phyloP scores from a whole-genome alignment of 345 rosid genomes.

The Passiflora organensis region DNA sequence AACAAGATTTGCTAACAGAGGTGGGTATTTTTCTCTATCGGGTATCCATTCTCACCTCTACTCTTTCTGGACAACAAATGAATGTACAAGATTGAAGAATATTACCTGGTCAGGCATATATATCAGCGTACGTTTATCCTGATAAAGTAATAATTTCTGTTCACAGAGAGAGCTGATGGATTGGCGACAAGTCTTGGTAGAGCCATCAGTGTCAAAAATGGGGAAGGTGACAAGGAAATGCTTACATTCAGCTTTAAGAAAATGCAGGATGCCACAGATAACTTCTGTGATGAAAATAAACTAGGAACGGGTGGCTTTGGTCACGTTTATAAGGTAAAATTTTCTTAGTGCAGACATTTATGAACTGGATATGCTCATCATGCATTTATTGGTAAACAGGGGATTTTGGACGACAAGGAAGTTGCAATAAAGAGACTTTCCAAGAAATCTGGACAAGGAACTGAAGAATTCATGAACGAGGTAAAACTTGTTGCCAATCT shows the following conservation, averaged over 20 bases:
- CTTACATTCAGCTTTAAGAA: neutral
- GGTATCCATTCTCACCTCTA: too few species aligned
- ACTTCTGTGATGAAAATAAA: neutral
- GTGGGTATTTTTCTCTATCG: neutral
- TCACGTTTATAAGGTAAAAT: neutral
- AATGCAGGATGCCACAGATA: neutral
- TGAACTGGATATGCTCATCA: neutral
- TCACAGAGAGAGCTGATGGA: neutral
- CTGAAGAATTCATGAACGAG: neutral
- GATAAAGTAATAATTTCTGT: neutral
- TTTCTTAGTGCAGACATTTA: too few species aligned
- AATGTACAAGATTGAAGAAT: neutral
- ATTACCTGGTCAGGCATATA: neutral
- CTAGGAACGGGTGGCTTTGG: neutral
- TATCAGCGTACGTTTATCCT: neutral
- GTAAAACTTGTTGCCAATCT: neutral
- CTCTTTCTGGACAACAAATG: too few species aligned
- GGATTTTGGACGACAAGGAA: neutral
- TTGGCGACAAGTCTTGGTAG: neutral
- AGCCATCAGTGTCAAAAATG: neutral
- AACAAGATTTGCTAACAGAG: neutral
- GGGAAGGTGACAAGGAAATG: neutral
- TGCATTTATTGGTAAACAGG: neutral
- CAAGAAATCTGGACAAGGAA: conserved; percentile 1
- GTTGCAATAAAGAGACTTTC: conserved; percentile 1